Evolutionary conservation across 2,329 filamentous ascomycete genomes (phyloP).

Genomic region (Lecanicillium sp.): DNA sequence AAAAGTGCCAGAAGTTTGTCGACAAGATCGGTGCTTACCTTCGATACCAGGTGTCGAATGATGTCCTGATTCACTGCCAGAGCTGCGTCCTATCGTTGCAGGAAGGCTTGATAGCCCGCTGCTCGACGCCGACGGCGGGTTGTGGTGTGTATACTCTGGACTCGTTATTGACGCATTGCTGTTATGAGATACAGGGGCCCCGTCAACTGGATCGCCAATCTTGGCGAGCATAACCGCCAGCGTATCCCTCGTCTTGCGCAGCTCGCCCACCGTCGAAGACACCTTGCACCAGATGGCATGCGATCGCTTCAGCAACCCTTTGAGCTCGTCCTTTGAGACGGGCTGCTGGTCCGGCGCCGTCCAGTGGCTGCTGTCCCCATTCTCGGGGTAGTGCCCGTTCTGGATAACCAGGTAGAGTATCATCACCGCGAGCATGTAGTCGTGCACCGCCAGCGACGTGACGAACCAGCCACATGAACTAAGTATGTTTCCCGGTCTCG

Average conservation of each 20-base stretch:
- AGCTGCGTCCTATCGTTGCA: too few relatives aligned
- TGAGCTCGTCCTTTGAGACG: slow-evolving; percentile 30
- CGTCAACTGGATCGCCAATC: slow-evolving; percentile 24
- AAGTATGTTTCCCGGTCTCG: slow-evolving; percentile 45
- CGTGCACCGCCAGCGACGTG: slow-evolving; percentile 48
- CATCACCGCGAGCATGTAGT: slow-evolving; percentile 55
- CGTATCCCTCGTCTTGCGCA: slow-evolving; percentile 37
- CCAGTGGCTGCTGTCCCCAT: slow-evolving; percentile 25
- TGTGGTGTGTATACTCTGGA: too few relatives aligned
- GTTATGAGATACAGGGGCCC: too few relatives aligned
- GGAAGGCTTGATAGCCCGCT: too few relatives aligned
- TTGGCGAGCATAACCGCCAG: slow-evolving; percentile 37
- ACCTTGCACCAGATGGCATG: slow-evolving; percentile 36
- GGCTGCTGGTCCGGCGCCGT: slow-evolving; percentile 21
- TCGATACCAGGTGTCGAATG: too few relatives aligned
- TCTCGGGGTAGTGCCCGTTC: slow-evolving; percentile 32
- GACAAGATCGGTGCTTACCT: too few relatives aligned
- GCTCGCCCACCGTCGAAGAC: slow-evolving; percentile 26
- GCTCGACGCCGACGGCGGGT: too few relatives aligned
- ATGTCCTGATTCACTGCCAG: too few relatives aligned
- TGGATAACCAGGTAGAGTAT: slow-evolving; percentile 47
- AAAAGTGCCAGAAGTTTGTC: too few relatives aligned
- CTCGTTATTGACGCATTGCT: too few relatives aligned
- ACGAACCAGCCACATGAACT: slow-evolving; percentile 48
- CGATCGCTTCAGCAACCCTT: slow-evolving; percentile 32